Evolutionary conservation across 306 rosid genomes (phyloP), one percentile per base, ranked within the genome.

Genomic region (Acacia confusa): DNA sequence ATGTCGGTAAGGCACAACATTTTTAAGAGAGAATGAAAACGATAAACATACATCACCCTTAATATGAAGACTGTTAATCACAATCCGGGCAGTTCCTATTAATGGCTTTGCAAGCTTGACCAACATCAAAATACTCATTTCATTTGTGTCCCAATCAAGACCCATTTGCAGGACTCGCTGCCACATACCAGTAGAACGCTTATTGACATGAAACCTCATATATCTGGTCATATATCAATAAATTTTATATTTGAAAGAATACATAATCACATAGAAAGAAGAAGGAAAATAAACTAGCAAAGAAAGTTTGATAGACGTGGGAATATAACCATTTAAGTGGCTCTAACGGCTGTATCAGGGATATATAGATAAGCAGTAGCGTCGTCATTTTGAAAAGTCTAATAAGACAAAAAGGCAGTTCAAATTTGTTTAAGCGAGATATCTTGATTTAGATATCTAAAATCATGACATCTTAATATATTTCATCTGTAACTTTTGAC

Each of bases 81-180:
- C 89, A 78, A 94, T 90, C 86, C 90, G 85, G 60, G 97, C 94
- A 17, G 98, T 94, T 79, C 98, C 95, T 71, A 84, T 75, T 10
- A 91, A 76, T 70, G 96, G 96, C 80, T 76, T 89, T 68, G 88
- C 89, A 79, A 92, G 88, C 85, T 90, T 94, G 28, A 94, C 98
- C 43, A 81, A 90, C 89, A 94, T 76, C 88, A 90, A 70, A 78
- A 94, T 87, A 81, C 97, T 92, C 92, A 92, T 89, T 57, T 90
- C 97, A 75, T 83, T 85, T 36, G 97, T 87, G 81, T 94, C 94
- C 98, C 98, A 92, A 80, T 92, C 98, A 81, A 92, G 87, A 71
- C 92, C 90, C 78, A 90, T 43, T 77, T 83, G 90, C 90, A 94
- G 87, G 78, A 92, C 79, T 82, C 83, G 72, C 97, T 94, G 94